phyloP scores from a whole-genome alignment of 805 yeast species.

The Yamadazyma endophytica region DNA sequence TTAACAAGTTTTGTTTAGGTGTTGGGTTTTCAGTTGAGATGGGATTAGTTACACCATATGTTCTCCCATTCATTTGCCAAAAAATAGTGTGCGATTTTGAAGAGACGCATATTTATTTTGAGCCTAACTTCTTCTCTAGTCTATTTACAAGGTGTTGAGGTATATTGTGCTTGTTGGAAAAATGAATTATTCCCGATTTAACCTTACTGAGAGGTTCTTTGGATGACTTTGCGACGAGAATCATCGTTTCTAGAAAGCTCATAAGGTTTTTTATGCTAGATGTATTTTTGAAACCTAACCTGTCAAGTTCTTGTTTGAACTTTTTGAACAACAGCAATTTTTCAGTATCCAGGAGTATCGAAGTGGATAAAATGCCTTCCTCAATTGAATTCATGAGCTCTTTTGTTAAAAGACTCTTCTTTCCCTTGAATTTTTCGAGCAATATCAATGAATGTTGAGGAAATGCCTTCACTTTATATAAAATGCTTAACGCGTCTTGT shows the following conservation, averaged over 20 bases:
- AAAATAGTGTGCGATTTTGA: slow-evolving; percentile 1
- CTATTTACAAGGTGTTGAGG: slow-evolving; percentile 3
- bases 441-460: slow-evolving; percentile 23
- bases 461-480: slow-evolving; percentile 12
- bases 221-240: slow-evolving; percentile 1
- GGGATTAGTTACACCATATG: slow-evolving; percentile 75
- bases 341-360: slow-evolving; percentile 11
- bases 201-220: no score
- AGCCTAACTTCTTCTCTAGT: not conserved
- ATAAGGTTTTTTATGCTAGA: slow-evolving; percentile 8
- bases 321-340: slow-evolving; percentile 11
- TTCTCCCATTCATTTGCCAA: slow-evolving; percentile 7
- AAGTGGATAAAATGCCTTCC: slow-evolving; percentile 24
- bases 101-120: not conserved
- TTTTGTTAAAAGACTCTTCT: slow-evolving; percentile 15
- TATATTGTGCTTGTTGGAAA: no score
- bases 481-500: not conserved
- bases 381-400: slow-evolving; percentile 13
- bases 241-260: slow-evolving; percentile 10
- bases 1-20: slow-evolving; percentile 68
- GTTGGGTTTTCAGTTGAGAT: slow-evolving; percentile 85
- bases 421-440: slow-evolving; percentile 17
- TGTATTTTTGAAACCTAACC: slow-evolving; percentile 14
- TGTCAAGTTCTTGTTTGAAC: slow-evolving; percentile 6
- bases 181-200: not conserved